phyloP scores from a whole-genome alignment of 768 basidiomycete genomes.

The Mycena indigotica region DNA sequence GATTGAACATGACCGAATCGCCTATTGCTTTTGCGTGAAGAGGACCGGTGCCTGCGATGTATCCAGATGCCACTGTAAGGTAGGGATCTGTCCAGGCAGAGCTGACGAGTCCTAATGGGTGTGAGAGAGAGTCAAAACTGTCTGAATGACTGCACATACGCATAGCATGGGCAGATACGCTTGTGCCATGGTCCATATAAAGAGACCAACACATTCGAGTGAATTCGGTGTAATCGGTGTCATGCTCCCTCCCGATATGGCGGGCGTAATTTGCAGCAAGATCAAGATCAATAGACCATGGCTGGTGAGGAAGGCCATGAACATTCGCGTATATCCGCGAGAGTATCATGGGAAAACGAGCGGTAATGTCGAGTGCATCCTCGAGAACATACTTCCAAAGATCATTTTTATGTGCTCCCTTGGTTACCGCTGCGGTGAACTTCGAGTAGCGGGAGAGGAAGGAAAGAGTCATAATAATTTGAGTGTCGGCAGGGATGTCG shows the following conservation, averaged over 20 bases:
- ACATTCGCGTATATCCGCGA: neutral
- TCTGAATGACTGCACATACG: neutral
- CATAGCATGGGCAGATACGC: neutral
- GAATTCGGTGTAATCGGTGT: slow-evolving; percentile 2
- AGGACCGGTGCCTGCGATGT: neutral
- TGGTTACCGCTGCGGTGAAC: neutral
- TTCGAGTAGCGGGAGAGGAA: neutral
- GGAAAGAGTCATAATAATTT: neutral
- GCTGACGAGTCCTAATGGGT: neutral
- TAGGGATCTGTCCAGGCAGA: neutral
- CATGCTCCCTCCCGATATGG: slow-evolving; percentile 1
- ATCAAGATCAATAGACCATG: neutral
- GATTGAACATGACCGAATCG: slow-evolving; percentile 8
- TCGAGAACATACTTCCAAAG: slow-evolving; percentile 5
- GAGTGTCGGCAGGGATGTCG: neutral
- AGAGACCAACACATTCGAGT: slow-evolving; percentile 3
- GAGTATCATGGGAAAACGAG: slow-evolving; percentile 1
- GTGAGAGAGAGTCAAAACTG: neutral
- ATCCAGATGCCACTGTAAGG: neutral
- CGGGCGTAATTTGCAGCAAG: slow-evolving; percentile 5
- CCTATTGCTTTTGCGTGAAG: slow-evolving; percentile 3
- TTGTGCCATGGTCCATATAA: slow-evolving; percentile 4
- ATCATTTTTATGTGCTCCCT: neutral
- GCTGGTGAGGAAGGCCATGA: neutral
- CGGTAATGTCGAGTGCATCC: slow-evolving; percentile 3